phyloP scores from a whole-genome alignment of 352 stramenopile species.

The Phytopythium mirpurense region DNA sequence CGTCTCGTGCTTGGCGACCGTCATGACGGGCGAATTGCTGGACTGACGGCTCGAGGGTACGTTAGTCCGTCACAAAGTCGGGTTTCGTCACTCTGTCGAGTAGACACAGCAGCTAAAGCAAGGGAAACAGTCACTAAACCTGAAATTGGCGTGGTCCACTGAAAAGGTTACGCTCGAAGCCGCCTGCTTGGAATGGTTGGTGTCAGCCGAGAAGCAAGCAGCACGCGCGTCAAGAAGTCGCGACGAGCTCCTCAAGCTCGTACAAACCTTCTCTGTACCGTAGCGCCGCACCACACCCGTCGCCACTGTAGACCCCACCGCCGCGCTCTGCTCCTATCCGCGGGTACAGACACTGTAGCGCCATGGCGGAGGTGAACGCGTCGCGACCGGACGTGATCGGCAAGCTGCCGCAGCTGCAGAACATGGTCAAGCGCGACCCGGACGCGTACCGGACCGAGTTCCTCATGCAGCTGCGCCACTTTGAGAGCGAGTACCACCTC shows the following conservation, averaged over 20 bases:
- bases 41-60: too few relatives aligned
- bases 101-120: too few relatives aligned
- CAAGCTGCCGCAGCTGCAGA: constrained; percentile 96
- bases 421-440: constrained; percentile 98
- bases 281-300: too few relatives aligned
- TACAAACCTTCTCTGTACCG: too few relatives aligned
- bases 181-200: neutral
- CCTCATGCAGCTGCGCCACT: constrained; percentile 95
- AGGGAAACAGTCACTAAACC: neutral
- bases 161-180: neutral
- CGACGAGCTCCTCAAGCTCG: neutral
- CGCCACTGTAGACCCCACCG: too few relatives aligned
- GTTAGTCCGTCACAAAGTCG: neutral
- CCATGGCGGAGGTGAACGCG: constrained; percentile 65
- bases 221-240: constrained; percentile 8
- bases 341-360: too few relatives aligned
- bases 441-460: constrained; percentile 96
- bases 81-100: neutral
- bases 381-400: constrained; percentile 83
- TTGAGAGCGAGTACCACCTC: constrained; percentile 94
- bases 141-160: neutral
- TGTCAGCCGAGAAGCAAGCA: constrained; percentile 1
- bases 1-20: constrained; percentile 1
- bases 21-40: neutral
- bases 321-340: too few relatives aligned